Conservation (phyloP, 2,329 filamentous ascomycete species). For the Aureobasidium lini region DNA sequence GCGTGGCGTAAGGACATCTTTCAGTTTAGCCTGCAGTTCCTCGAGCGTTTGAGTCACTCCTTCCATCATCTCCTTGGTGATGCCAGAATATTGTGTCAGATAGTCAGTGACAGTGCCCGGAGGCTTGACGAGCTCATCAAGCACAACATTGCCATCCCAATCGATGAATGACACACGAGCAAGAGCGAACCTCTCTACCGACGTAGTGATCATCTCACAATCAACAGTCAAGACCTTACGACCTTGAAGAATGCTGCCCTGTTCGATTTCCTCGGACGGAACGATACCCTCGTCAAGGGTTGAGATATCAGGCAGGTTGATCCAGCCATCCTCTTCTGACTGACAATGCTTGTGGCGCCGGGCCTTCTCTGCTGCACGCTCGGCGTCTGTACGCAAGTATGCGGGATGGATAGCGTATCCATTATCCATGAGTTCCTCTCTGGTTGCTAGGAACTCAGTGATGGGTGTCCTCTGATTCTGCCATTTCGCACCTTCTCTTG, state of each 20-base stretch:
- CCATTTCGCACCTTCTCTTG: slow-evolving; percentile 58
- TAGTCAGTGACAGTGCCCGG: slow-evolving; percentile 85
- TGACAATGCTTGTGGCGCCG: slow-evolving; percentile 37
- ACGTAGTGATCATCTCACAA: slow-evolving; percentile 93
- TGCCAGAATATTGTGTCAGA: slow-evolving; percentile 77
- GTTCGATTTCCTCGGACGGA: slow-evolving; percentile 51
- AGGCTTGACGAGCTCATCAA: slow-evolving; percentile 91
- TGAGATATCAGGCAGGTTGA: slow-evolving; percentile 61
- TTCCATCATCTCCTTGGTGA: slow-evolving; percentile 77
- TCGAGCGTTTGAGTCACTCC: slow-evolving; percentile 72
- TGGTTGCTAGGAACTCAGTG: slow-evolving; percentile 65
- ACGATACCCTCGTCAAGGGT: slow-evolving; percentile 59
- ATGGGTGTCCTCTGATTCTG: slow-evolving; percentile 73
- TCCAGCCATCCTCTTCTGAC: slow-evolving; percentile 61
- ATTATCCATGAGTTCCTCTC: slow-evolving; percentile 70
- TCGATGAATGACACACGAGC: slow-evolving; percentile 80
- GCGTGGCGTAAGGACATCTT: slow-evolving; percentile 58
- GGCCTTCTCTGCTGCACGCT: slow-evolving; percentile 47
- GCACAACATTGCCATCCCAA: slow-evolving; percentile 74
- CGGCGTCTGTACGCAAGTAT: slow-evolving; percentile 52
- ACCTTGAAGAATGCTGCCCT: slow-evolving; percentile 77
- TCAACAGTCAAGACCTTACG: slow-evolving; percentile 75
- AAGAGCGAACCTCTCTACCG: slow-evolving; percentile 66
- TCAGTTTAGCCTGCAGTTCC: slow-evolving; percentile 71
- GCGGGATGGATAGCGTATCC: slow-evolving; percentile 81